phyloP scores from a whole-genome alignment of 257 asterid genomes.

The Asclepias syriaca region DNA sequence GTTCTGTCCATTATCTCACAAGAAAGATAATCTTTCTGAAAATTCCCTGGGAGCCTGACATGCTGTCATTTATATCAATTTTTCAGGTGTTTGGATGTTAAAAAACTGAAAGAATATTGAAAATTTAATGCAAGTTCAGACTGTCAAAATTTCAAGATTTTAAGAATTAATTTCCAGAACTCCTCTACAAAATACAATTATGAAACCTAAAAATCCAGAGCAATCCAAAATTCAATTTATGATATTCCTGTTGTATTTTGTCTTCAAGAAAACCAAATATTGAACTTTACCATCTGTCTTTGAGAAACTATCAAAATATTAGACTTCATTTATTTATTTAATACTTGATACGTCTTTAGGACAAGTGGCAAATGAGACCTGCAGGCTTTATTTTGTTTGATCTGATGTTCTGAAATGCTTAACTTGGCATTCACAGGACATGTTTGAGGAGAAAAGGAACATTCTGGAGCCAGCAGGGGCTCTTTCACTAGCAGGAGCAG shows the following conservation, averaged over 20 bases:
- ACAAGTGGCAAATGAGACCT: not conserved
- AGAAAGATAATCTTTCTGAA: not conserved
- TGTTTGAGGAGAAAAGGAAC: conserved; percentile 98
- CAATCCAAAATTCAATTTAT: not conserved
- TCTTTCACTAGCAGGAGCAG: conserved; percentile 93
- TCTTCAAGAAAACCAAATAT: not conserved
- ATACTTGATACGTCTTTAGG: not conserved
- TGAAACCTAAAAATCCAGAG: not conserved
- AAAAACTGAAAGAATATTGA: not conserved
- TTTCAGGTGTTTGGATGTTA: not conserved
- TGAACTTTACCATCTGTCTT: not conserved
- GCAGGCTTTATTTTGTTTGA: not conserved
- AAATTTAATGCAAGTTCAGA: not conserved
- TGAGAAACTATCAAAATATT: not conserved
- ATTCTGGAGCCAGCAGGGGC: conserved; percentile 99
- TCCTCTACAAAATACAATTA: not conserved
- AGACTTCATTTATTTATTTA: not conserved
- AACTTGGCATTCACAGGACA: conserved; percentile 43
- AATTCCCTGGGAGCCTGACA: not conserved
- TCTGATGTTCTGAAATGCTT: not conserved
- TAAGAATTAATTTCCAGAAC: not conserved
- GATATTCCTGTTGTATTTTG: not conserved
- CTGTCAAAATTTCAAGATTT: not conserved
- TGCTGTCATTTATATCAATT: not conserved
- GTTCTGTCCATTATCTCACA: not conserved